phyloP scores from a whole-genome alignment of 1,139 yeast species.

The Magnusiomyces suaveolens region DNA sequence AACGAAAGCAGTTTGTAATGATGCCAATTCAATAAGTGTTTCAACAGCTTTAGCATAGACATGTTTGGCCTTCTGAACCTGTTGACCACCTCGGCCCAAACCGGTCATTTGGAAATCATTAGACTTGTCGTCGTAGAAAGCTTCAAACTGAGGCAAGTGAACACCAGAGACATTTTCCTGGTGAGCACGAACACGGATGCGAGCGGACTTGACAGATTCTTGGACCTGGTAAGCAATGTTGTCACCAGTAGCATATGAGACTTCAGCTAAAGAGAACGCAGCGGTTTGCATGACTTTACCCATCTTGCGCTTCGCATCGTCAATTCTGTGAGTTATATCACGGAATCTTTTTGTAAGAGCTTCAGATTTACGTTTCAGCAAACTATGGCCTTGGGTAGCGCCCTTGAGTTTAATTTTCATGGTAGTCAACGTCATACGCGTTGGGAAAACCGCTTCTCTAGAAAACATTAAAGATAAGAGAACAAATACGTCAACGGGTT shows the following conservation, averaged over 20 bases:
- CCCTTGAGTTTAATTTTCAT: constrained; percentile 96
- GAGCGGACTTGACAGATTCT: constrained; percentile 77
- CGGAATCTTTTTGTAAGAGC: constrained; percentile 93
- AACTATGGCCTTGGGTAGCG: constrained; percentile 91
- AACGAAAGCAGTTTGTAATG: constrained; percentile 86
- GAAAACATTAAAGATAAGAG: neutral
- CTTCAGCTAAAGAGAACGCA: constrained; percentile 93
- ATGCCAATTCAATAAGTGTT: constrained; percentile 89
- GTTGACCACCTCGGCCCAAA: constrained; percentile 97
- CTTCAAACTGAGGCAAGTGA: constrained; percentile 82
- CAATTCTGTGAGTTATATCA: constrained; percentile 88
- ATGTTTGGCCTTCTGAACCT: constrained; percentile 85
- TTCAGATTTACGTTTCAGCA: constrained; percentile 90
- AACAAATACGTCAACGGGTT: neutral
- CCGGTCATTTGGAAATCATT: constrained; percentile 96
- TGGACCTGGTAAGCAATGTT: constrained; percentile 92
- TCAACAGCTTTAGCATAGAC: constrained; percentile 94
- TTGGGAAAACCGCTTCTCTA: constrained; percentile 62
- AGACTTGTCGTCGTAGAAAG: constrained; percentile 69
- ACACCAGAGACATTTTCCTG: constrained; percentile 98
- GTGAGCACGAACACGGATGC: constrained; percentile 82
- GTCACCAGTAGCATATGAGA: constrained; percentile 92
- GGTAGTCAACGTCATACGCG: constrained; percentile 91
- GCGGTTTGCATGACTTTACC: constrained; percentile 98
- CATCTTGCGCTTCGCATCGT: constrained; percentile 94